Evolutionary conservation across 2,329 filamentous ascomycete genomes (phyloP), one percentile per base, ranked within the genome.

Genomic region (Claviceps maximensis): DNA sequence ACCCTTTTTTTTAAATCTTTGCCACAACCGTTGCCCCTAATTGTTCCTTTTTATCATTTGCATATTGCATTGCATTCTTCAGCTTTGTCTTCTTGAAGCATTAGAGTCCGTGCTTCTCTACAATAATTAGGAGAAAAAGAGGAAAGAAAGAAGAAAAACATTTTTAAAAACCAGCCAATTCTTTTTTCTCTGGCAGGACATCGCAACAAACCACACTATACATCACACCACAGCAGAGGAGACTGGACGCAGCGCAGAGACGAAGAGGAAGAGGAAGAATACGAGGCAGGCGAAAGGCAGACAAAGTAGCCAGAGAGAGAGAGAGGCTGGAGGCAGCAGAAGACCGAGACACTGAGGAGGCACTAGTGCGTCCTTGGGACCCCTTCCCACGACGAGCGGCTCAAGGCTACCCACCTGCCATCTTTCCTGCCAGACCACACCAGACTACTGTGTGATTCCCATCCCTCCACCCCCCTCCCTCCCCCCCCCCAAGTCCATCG

Each of bases 351-450:
- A 38, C 36, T 3, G 36, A 40, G 2, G 1, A 47, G 46, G 50
- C 50, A 58, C 58, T 64, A 65, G 63, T 62, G 63, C 31, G 47
- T 50, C 59, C 57, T 62, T 60, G 57, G 63, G 61, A 61, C 63
- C 59, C 62, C 60, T 59, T 58, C 65, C 65, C 62, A 61, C 64
- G 60, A 66, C 64, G 63, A 65, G 62, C 64, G 63, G 61, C 61
- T 64, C 59, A 19, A 65, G 61, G 17, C 25, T 19, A 10, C 57
- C 38, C 55, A n/a, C n/a, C n/a, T n/a, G n/a, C n/a, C n/a, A n/a
- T n/a, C n/a, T n/a, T n/a, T n/a, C n/a, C n/a, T n/a, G n/a, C n/a
- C n/a, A n/a, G n/a, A n/a, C n/a, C n/a, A n/a, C n/a, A n/a, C n/a
- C n/a, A n/a, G n/a, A n/a, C n/a, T n/a, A n/a, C n/a, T n/a, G n/a